Evolutionary conservation across 2,329 filamentous ascomycete species (phyloP).

Genomic region (Mycosphaerelloides madeirae): DNA sequence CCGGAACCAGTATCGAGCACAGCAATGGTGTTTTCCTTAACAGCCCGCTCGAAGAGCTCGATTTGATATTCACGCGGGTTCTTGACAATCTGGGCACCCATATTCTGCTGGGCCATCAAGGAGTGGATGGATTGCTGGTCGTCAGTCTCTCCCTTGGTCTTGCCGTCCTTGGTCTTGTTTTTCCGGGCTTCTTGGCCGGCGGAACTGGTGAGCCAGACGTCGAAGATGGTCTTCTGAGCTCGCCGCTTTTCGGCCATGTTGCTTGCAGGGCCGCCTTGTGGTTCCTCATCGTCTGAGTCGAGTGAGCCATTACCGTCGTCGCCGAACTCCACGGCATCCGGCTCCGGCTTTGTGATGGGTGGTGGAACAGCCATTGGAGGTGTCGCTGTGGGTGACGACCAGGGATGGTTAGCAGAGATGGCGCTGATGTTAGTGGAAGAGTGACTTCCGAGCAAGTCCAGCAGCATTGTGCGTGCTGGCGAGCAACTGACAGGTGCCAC

Average conservation of each 20-base stretch:
- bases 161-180: slow-evolving; percentile 34
- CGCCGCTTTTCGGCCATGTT: slow-evolving; percentile 35
- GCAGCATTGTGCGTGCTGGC: background rate
- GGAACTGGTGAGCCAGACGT: slow-evolving; percentile 39
- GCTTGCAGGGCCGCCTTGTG: slow-evolving; percentile 17
- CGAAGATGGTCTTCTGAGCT: slow-evolving; percentile 41
- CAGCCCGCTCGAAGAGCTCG: slow-evolving; percentile 85
- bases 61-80: slow-evolving; percentile 85
- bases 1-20: slow-evolving; percentile 93
- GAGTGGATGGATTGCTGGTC: slow-evolving; percentile 50
- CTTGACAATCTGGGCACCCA: slow-evolving; percentile 57
- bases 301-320: slow-evolving; percentile 7
- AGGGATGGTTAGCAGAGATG: background rate
- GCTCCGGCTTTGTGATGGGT: slow-evolving; percentile 1
- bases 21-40: slow-evolving; percentile 79
- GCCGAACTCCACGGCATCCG: slow-evolving; percentile 2
- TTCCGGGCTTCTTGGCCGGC: slow-evolving; percentile 41
- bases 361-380: slow-evolving; percentile 11
- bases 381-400: background rate
- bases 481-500: too few species aligned
- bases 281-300: slow-evolving; percentile 21
- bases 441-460: too few species aligned
- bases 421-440: slow-evolving; percentile 4
- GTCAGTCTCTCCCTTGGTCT: slow-evolving; percentile 34
- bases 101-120: slow-evolving; percentile 50